Conservation (phyloP, 2,329 filamentous ascomycete genomes). For the Esteya vermicola region DNA sequence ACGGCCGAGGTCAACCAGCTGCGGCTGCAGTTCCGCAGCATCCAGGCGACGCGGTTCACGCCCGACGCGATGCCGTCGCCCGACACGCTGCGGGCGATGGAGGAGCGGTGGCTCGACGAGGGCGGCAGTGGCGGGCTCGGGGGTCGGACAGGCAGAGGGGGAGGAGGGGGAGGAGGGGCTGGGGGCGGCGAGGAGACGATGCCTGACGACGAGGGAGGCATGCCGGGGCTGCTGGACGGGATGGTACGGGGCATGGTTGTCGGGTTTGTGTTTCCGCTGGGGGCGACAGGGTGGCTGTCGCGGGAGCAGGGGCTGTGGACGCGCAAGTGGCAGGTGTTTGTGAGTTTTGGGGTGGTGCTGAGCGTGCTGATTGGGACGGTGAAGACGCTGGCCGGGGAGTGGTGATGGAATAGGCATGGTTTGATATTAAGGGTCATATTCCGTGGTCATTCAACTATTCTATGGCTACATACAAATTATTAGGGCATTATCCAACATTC, state of each 20-base stretch:
- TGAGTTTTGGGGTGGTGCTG: constrained; percentile 70
- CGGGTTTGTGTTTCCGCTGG: constrained; percentile 91
- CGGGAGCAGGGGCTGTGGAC: constrained; percentile 81
- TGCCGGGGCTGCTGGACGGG: constrained; percentile 57
- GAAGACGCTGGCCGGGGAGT: constrained; percentile 26
- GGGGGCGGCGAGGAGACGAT: constrained; percentile 10
- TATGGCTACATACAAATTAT: too few species aligned
- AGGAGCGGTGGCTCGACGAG: constrained; percentile 83
- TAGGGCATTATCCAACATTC: too few species aligned
- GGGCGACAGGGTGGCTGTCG: constrained; percentile 71
- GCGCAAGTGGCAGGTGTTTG: constrained; percentile 70
- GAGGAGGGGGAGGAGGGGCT: background rate
- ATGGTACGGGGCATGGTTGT: constrained; percentile 79
- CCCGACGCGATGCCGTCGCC: constrained; percentile 81
- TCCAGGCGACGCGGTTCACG: constrained; percentile 69
- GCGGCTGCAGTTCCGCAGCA: constrained; percentile 75
- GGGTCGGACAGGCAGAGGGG: constrained; percentile 19
- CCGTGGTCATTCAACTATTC: too few species aligned
- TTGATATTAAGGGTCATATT: too few species aligned
- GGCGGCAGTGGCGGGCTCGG: constrained; percentile 24
- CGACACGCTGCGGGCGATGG: constrained; percentile 58
- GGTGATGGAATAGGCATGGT: too few species aligned
- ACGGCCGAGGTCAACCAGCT: constrained; percentile 70
- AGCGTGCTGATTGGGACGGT: constrained; percentile 66
- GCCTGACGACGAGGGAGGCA: constrained; percentile 31